Evolutionary conservation across 805 yeast genomes (phyloP).

Genomic region (Cyberlindnera samutprakarnensis): DNA sequence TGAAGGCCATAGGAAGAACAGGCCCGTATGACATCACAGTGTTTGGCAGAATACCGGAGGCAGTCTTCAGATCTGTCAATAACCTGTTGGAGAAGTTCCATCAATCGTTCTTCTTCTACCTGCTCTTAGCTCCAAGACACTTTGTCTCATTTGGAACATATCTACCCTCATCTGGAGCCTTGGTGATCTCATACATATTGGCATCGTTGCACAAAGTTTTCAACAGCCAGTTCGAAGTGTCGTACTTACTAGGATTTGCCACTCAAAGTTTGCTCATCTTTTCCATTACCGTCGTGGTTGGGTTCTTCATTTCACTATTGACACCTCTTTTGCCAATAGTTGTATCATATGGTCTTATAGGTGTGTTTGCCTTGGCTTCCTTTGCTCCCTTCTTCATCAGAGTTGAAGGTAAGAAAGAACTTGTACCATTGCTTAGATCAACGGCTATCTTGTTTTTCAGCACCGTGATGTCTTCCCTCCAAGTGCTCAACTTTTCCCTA

Average conservation of each 20-base stretch:
- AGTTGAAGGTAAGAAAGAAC: slow-evolving; percentile 5
- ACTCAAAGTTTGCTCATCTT: slow-evolving; percentile 11
- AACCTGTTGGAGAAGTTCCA: slow-evolving; percentile 92
- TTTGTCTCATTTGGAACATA: slow-evolving; percentile 95
- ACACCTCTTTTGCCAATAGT: slow-evolving; percentile 11
- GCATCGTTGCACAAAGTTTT: slow-evolving; percentile 55
- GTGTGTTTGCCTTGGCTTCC: slow-evolving; percentile 12
- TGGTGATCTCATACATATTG: slow-evolving; percentile 62
- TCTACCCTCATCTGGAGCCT: slow-evolving; percentile 73
- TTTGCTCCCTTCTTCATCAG: slow-evolving; percentile 15
- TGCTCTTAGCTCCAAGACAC: slow-evolving; percentile 64
- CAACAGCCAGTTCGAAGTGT: slow-evolving; percentile 24
- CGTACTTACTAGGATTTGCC: slow-evolving; percentile 4
- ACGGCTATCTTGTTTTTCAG: slow-evolving; percentile 55
- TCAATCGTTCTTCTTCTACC: slow-evolving; percentile 91
- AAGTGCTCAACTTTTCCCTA: slow-evolving; percentile 80
- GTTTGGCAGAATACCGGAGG: slow-evolving; percentile 85
- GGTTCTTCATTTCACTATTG: slow-evolving; percentile 15
- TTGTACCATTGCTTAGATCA: slow-evolving; percentile 27
- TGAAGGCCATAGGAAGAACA: slow-evolving; percentile 54
- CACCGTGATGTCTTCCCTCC: slow-evolving; percentile 59
- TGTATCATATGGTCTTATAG: slow-evolving; percentile 9
- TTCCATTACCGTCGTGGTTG: slow-evolving; percentile 22
- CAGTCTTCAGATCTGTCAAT: slow-evolving; percentile 80
- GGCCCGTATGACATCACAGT: slow-evolving; percentile 79